Evolutionary conservation across 352 stramenopile species (phyloP).

Genomic region (Phytophthora meadii): DNA sequence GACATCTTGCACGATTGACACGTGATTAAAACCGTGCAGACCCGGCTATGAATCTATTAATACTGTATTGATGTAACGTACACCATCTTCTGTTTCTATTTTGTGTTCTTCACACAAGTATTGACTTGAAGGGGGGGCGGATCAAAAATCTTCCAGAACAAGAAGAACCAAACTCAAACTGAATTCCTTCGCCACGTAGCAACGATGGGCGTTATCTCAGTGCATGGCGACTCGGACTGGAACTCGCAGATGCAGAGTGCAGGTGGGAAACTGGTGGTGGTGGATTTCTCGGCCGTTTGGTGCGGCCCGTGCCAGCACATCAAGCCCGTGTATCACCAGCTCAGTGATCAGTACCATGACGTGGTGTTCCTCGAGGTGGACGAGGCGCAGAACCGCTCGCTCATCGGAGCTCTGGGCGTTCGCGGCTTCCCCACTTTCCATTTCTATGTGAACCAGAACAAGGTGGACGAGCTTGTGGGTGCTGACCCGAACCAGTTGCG

Average conservation of each 20-base stretch:
- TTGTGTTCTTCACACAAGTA: slow-evolving; percentile 7
- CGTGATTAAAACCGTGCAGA: neutral
- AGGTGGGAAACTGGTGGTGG: slow-evolving; percentile 89
- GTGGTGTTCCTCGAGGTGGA: slow-evolving; percentile 91
- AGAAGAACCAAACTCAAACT: slow-evolving; percentile 46
- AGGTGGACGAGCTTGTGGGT: slow-evolving; percentile 90
- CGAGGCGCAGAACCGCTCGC: slow-evolving; percentile 84
- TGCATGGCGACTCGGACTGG: slow-evolving; percentile 79
- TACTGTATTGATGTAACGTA: no score
- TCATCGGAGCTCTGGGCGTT: slow-evolving; percentile 82
- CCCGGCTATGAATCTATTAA: neutral
- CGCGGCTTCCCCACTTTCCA: slow-evolving; percentile 92
- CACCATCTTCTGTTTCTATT: no score
- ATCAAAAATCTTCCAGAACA: slow-evolving; percentile 26
- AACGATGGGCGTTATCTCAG: slow-evolving; percentile 74
- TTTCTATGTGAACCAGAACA: slow-evolving; percentile 90
- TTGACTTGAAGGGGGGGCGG: slow-evolving; percentile 8
- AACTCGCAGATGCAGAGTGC: slow-evolving; percentile 79
- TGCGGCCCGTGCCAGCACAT: slow-evolving; percentile 89
- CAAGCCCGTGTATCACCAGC: slow-evolving; percentile 85
- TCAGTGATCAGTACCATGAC: slow-evolving; percentile 82
- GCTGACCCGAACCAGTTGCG: slow-evolving; percentile 85
- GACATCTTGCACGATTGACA: neutral
- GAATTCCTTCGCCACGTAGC: neutral
- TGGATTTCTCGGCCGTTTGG: slow-evolving; percentile 89